A percentile compares a stretch with the other conserved stretches of the same genome.
Conservation (phyloP, 495 filamentous ascomycete species). For the Xylaria castorea region DNA sequence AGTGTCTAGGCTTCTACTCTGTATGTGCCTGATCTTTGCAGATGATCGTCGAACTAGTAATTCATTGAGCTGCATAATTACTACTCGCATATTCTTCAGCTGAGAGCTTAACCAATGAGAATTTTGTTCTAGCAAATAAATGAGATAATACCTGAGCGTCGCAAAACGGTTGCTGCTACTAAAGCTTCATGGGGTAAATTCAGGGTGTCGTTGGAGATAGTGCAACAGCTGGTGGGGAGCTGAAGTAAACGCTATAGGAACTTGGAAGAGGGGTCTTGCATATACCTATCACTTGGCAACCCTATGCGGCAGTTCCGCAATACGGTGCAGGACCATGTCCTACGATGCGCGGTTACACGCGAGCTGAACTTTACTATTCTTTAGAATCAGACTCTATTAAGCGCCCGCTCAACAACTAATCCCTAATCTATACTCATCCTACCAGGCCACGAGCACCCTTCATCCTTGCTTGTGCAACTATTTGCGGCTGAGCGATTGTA, state of each 20-base stretch:
- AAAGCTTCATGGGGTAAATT: background rate
- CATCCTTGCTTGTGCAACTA: background rate
- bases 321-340: background rate
- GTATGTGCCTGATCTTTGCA: background rate
- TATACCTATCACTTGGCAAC: background rate
- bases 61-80: background rate
- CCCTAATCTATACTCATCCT: background rate
- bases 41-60: background rate
- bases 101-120: background rate
- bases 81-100: background rate
- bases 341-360: background rate
- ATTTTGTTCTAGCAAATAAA: background rate
- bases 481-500: background rate
- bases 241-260: background rate
- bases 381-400: background rate
- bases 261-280: background rate
- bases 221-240: background rate
- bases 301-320: background rate
- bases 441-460: background rate
- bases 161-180: background rate
- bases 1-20: background rate
- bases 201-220: background rate
- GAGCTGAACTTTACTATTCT: background rate
- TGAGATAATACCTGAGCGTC: background rate
- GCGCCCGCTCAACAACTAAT: background rate